Evolutionary conservation across 2,329 filamentous ascomycete species (phyloP).

Genomic region (Aphanocladium album): DNA sequence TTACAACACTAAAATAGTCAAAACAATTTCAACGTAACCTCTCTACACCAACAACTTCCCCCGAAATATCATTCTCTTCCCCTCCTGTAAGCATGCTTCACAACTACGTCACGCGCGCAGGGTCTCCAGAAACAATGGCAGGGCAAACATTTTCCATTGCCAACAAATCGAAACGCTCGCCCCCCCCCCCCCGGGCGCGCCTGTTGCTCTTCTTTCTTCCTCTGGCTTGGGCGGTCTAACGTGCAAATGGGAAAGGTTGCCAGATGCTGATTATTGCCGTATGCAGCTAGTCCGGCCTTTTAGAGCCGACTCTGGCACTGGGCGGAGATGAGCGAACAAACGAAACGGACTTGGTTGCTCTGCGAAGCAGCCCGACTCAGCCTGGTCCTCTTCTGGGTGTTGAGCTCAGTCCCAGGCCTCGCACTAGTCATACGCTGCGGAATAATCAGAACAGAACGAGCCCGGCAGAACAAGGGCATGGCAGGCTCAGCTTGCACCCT

Average conservation of each 20-base stretch:
- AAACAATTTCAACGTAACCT: neutral
- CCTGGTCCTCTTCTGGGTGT: too few relatives aligned
- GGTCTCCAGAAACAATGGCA: neutral
- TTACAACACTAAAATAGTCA: neutral
- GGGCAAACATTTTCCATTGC: neutral
- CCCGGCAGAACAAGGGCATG: too few relatives aligned
- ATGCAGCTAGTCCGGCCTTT: neutral
- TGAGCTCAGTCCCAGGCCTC: too few relatives aligned
- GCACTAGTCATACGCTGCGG: too few relatives aligned
- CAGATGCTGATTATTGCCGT: conserved; percentile 1
- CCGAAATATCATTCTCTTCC: neutral
- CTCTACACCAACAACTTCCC: neutral
- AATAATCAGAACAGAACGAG: too few relatives aligned
- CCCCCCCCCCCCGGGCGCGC: neutral
- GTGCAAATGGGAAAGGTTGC: neutral
- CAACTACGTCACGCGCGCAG: neutral
- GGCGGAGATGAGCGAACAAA: conserved; percentile 4
- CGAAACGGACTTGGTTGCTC: neutral
- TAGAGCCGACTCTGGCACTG: neutral
- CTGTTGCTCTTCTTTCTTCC: neutral
- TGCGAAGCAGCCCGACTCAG: neutral
- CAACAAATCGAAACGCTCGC: neutral
- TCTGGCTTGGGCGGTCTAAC: neutral
- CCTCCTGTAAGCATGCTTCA: neutral
- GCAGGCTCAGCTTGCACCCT: too few relatives aligned